Evolutionary conservation across 257 asterid genomes (phyloP).

Genomic region (Verbena officinalis): DNA sequence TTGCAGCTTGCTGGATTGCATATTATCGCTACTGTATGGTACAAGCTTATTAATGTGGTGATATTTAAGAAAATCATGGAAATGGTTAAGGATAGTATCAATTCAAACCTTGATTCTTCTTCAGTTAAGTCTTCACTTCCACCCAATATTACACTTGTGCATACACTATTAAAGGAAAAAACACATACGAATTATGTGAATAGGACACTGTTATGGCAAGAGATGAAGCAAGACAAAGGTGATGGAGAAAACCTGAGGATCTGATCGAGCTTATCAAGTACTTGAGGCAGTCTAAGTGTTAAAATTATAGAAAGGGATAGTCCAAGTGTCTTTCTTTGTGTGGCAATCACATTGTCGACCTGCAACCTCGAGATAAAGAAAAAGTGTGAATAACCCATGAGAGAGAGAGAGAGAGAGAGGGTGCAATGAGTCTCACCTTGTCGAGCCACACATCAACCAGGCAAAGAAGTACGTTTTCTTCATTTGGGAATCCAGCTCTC

Average conservation of each 20-base stretch:
- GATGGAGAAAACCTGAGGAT: constrained; percentile 69
- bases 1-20: constrained; percentile 68
- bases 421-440: constrained; percentile 53
- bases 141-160: constrained; percentile 86
- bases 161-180: constrained; percentile 55
- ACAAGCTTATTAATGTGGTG: constrained; percentile 27
- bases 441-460: constrained; percentile 96
- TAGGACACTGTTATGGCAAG: constrained; percentile 3
- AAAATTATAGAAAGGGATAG: constrained; percentile 83
- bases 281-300: constrained; percentile 86
- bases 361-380: constrained; percentile 36
- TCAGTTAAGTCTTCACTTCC: constrained; percentile 81
- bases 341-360: constrained; percentile 76
- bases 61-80: constrained; percentile 24
- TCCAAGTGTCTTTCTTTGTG: constrained; percentile 75
- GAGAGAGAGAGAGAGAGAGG: too few species aligned
- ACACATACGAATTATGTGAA: constrained; percentile 26
- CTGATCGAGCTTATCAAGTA: constrained; percentile 91
- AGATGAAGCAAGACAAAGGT: constrained; percentile 24
- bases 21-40: constrained; percentile 60
- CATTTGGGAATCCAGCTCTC: constrained; percentile 72
- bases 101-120: constrained; percentile 87
- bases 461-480: constrained; percentile 88
- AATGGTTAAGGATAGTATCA: constrained; percentile 20
- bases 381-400: constrained; percentile 7